Conservation (phyloP, 208 protist genomes). For the Leishmania guyanensis region DNA sequence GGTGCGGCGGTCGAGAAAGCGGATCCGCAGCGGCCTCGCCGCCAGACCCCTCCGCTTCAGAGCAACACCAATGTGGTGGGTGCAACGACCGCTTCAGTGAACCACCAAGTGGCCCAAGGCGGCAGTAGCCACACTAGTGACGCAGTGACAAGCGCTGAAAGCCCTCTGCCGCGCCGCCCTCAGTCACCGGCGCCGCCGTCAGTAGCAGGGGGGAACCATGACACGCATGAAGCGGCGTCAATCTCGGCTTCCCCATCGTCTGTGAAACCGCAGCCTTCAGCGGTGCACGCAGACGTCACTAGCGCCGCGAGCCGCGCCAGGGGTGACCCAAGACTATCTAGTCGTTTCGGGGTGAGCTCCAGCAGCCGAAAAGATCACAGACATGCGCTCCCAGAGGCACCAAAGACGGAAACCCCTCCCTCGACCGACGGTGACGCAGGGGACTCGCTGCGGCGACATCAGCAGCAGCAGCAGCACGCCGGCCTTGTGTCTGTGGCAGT, state of each 20-base stretch:
- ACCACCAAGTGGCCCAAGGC: not conserved
- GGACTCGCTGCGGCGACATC: not conserved
- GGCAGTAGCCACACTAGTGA: not conserved
- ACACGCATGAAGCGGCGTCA: not conserved
- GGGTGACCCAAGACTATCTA: not conserved
- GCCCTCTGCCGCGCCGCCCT: slow-evolving; percentile 4
- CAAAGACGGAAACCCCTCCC: not conserved
- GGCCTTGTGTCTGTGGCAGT: not conserved
- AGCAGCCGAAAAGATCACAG: not conserved
- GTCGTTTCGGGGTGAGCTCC: not conserved
- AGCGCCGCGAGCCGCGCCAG: not conserved
- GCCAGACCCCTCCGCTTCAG: not conserved
- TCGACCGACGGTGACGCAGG: not conserved
- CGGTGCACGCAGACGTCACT: not conserved
- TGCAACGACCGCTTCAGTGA: not conserved
- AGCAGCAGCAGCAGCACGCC: not conserved
- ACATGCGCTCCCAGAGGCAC: not conserved
- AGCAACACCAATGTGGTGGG: not conserved
- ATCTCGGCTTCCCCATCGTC: not conserved
- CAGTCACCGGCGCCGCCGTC: not conserved
- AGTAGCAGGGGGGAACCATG: not conserved
- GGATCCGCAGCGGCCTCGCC: not conserved
- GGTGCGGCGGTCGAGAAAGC: not conserved
- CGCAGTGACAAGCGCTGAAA: not conserved
- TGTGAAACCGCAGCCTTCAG: not conserved